Evolutionary conservation across 2,329 filamentous ascomycete genomes (phyloP).

Genomic region (Neofusicoccum cordaticola): DNA sequence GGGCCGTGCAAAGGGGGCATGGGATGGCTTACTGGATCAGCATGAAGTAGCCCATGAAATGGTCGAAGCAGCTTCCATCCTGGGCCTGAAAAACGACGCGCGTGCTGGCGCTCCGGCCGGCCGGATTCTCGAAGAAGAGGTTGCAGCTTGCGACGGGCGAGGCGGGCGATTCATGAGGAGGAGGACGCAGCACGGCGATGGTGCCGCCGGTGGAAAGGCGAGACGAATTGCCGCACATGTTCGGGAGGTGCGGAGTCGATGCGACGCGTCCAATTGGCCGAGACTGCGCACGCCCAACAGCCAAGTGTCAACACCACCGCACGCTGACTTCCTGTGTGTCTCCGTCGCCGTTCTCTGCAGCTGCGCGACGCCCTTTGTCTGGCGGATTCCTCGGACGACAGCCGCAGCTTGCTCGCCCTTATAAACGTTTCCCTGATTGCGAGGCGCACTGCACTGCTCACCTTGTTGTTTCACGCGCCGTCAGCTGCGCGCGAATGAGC

Average conservation of each 20-base stretch:
- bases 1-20: too few relatives aligned
- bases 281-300: not conserved
- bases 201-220: conserved; percentile 13
- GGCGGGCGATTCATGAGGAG: not conserved
- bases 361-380: not conserved
- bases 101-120: not conserved
- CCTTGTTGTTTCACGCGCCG: not conserved
- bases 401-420: not conserved
- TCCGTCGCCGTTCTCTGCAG: not conserved
- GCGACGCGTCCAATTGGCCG: not conserved
- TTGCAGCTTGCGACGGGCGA: conserved; percentile 8
- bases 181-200: conserved; percentile 16
- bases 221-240: conserved; percentile 13
- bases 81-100: conserved; percentile 6
- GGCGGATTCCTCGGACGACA: not conserved
- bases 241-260: not conserved
- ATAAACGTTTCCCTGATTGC: not conserved
- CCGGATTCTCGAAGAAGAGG: conserved; percentile 15
- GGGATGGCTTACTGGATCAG: conserved; percentile 14
- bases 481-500: conserved; percentile 8
- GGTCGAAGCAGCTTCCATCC: conserved; percentile 3
- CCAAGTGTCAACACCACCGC: conserved; percentile 11
- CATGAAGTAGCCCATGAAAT: conserved; percentile 6
- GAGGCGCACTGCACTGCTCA: not conserved
- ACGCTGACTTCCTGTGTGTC: not conserved